Percentiles rank a stretch among this genome's conserved stretches.
Conservation (phyloP, 768 basidiomycete genomes). For the Lentinula lateritia region DNA sequence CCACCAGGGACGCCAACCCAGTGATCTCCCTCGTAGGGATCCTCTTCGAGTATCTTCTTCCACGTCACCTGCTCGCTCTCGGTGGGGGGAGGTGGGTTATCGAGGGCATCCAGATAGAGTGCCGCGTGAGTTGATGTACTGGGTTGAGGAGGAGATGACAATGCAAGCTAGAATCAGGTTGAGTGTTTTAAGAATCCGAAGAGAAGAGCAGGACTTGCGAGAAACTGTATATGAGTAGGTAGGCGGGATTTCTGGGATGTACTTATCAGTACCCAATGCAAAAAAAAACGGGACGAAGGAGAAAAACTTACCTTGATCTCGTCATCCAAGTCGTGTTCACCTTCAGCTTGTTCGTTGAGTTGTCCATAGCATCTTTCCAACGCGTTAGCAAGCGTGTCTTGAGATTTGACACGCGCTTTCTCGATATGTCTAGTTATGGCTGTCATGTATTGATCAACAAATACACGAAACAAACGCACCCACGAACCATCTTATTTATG, state of each 20-base stretch:
- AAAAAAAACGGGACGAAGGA: background rate
- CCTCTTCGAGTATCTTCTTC: conserved; percentile 75
- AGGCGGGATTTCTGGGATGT: conserved; percentile 44
- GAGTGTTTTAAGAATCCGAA: background rate
- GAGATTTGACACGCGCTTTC: conserved; percentile 67
- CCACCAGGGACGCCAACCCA: conserved; percentile 71
- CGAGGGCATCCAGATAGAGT: conserved; percentile 39
- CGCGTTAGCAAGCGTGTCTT: conserved; percentile 56
- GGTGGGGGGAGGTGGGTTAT: conserved; percentile 36
- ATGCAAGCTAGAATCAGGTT: conserved; percentile 36
- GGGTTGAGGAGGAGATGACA: conserved; percentile 48
- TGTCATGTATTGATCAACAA: conserved; percentile 25
- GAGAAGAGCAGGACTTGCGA: conserved; percentile 37
- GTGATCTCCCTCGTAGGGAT: conserved; percentile 82
- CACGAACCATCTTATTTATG: conserved; percentile 51
- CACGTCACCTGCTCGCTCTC: conserved; percentile 52
- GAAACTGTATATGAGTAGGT: conserved; percentile 68
- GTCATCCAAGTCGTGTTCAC: conserved; percentile 56
- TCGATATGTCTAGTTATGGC: conserved; percentile 30
- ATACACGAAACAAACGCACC: conserved; percentile 31
- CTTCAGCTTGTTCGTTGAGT: conserved; percentile 44
- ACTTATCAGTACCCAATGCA: conserved; percentile 7
- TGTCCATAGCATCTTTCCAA: conserved; percentile 45
- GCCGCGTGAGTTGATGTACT: conserved; percentile 51
- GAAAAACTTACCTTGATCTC: conserved; percentile 47